Percentiles rank a stretch among this genome's conserved stretches.
Evolutionary conservation across 495 filamentous ascomycete genomes (phyloP).

Genomic region (Talaromyces liani): DNA sequence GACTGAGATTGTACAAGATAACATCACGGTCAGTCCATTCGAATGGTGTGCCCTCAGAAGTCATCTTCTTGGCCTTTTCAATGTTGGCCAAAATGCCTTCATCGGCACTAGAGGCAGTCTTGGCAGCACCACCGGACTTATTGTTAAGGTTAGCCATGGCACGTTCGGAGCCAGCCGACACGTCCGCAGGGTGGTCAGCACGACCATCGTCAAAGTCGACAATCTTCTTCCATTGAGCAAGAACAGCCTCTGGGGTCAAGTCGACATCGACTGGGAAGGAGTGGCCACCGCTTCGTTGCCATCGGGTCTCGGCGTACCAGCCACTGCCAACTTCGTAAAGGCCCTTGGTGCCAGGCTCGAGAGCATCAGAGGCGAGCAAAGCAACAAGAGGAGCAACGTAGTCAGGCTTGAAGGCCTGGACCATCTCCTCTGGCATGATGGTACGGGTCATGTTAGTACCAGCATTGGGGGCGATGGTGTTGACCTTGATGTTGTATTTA

Average conservation of each 20-base stretch:
- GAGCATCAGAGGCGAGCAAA: slow-evolving; percentile 82
- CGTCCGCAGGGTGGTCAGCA: slow-evolving; percentile 79
- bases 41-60: slow-evolving; percentile 70
- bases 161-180: slow-evolving; percentile 67
- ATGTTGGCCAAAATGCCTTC: slow-evolving; percentile 60
- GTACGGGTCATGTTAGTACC: slow-evolving; percentile 93
- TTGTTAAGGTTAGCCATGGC: slow-evolving; percentile 93
- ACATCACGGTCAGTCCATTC: slow-evolving; percentile 77
- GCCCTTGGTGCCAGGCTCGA: slow-evolving; percentile 74
- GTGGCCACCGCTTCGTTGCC: slow-evolving; percentile 88
- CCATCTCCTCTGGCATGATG: slow-evolving; percentile 94
- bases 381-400: slow-evolving; percentile 93
- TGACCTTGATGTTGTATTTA: slow-evolving; percentile 98
- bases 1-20: slow-evolving; percentile 90
- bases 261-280: slow-evolving; percentile 87
- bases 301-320: slow-evolving; percentile 86
- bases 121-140: slow-evolving; percentile 37
- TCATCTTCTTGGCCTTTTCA: slow-evolving; percentile 63
- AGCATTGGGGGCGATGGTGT: slow-evolving; percentile 97
- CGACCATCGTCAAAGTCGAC: slow-evolving; percentile 83
- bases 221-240: slow-evolving; percentile 71
- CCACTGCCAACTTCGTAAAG: slow-evolving; percentile 97
- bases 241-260: slow-evolving; percentile 80
- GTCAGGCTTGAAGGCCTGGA: slow-evolving; percentile 98
- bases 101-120: slow-evolving; percentile 22